phyloP scores from a whole-genome alignment of 2,329 filamentous ascomycete genomes.

The Aspergillus sergii region DNA sequence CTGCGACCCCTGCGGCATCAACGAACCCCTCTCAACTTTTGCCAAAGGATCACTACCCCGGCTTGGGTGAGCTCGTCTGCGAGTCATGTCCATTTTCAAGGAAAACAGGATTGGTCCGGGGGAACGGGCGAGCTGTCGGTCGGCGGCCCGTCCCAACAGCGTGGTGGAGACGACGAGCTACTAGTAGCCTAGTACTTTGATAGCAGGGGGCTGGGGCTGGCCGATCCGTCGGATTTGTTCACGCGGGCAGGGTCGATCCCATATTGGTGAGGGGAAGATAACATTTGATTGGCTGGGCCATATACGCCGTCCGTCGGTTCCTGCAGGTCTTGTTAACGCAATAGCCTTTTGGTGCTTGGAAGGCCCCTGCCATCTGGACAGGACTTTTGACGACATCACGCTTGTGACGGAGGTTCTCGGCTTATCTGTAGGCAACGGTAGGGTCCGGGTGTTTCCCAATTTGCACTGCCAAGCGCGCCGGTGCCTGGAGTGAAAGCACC shows the following conservation, averaged over 20 bases:
- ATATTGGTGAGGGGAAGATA: not conserved
- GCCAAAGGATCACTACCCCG: not conserved
- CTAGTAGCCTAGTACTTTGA: not conserved
- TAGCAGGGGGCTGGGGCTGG: not conserved
- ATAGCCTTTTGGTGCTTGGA: not conserved
- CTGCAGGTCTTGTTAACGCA: not conserved
- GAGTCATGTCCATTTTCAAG: not conserved
- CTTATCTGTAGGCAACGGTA: no score
- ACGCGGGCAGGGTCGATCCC: not conserved
- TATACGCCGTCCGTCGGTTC: not conserved
- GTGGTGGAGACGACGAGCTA: not conserved
- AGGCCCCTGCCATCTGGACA: no score
- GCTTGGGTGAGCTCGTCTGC: not conserved
- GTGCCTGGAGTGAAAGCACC: not conserved
- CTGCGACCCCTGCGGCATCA: not conserved
- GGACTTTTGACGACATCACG: no score
- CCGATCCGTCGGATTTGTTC: not conserved
- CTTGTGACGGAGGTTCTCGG: no score
- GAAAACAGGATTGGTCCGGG: not conserved
- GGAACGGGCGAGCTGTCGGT: not conserved
- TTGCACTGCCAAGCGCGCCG: not conserved
- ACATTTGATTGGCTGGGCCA: not conserved
- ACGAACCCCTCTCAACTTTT: conserved; percentile 1
- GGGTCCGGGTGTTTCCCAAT: no score
- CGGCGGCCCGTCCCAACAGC: not conserved